phyloP scores from a whole-genome alignment of 495 filamentous ascomycete genomes.

The Penicillium riverlandense region DNA sequence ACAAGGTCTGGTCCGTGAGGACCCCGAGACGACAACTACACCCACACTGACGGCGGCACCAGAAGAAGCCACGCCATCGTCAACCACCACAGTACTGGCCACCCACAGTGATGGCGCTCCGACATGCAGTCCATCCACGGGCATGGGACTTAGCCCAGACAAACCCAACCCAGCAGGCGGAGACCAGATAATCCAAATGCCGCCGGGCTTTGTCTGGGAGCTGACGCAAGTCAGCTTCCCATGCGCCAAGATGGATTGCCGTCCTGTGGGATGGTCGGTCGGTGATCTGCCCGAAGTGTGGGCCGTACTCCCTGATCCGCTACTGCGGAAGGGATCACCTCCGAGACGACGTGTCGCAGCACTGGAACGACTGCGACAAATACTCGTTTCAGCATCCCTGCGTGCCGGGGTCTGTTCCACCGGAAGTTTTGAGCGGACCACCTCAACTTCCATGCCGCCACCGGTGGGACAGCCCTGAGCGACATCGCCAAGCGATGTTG shows the following conservation, averaged over 20 bases:
- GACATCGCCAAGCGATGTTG: conserved; percentile 29
- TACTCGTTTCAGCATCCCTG: conserved; percentile 9
- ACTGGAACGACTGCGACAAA: conserved; percentile 27
- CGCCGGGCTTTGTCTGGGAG: conserved; percentile 12
- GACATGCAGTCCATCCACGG: no score
- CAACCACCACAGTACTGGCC: no score
- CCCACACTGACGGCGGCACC: no score
- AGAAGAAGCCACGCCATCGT: no score
- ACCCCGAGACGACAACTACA: no score
- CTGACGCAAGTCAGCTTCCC: conserved; percentile 14
- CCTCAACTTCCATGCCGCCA: conserved; percentile 23
- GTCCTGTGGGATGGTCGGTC: conserved; percentile 30
- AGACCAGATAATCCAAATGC: no score
- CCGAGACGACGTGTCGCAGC: conserved; percentile 21
- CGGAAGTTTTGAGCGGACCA: conserved; percentile 5
- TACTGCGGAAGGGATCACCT: conserved; percentile 38
- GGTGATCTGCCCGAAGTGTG: conserved; percentile 37
- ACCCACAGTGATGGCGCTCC: no score
- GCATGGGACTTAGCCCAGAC: no score
- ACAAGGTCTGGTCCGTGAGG: no score
- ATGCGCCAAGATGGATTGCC: conserved; percentile 24
- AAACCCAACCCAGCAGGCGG: no score
- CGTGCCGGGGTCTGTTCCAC: conserved; percentile 11
- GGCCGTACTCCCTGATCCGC: conserved; percentile 30
- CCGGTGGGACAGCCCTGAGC: conserved; percentile 24